Conservation (phyloP, 2,329 filamentous ascomycete species). For the Penicillium fuscoglaucum region DNA sequence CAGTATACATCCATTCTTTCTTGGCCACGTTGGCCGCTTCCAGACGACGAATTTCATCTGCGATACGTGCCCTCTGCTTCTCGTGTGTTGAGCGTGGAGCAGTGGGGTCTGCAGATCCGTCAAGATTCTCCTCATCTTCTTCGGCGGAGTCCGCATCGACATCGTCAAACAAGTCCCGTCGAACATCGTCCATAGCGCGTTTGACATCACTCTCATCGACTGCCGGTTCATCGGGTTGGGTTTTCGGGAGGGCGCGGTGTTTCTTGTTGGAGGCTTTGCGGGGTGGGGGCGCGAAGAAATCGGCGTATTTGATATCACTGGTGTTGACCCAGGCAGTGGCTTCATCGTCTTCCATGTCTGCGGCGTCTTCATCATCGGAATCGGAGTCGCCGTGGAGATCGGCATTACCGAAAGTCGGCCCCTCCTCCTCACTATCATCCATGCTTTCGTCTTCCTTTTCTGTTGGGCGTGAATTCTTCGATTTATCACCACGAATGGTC, state of each 20-base stretch:
- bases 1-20: conserved; percentile 84
- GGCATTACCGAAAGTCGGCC: conserved; percentile 80
- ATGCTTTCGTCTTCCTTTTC: conserved; percentile 62
- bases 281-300: conserved; percentile 87
- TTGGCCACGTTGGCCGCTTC: conserved; percentile 88
- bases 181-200: conserved; percentile 81
- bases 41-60: conserved; percentile 85
- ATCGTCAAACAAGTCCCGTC: conserved; percentile 87
- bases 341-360: conserved; percentile 54
- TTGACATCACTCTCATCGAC: conserved; percentile 69
- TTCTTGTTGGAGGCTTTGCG: conserved; percentile 64
- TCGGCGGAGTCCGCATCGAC: conserved; percentile 44
- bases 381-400: conserved; percentile 67
- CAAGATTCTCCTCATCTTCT: conserved; percentile 66
- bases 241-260: conserved; percentile 56
- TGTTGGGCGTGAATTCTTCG: conserved; percentile 23
- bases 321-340: conserved; percentile 68
- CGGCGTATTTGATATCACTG: conserved; percentile 84
- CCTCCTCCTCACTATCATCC: conserved; percentile 60
- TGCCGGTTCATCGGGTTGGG: conserved; percentile 42
- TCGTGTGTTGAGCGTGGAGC: conserved; percentile 70
- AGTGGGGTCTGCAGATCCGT: conserved; percentile 53
- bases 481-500: conserved; percentile 5
- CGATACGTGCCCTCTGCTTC: conserved; percentile 78
- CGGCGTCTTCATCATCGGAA: conserved; percentile 51